These are phyloP conservation scores for Gastrodia elata DNA, from an alignment of 106 monocot species.

Conservation along the genomic window DNA sequence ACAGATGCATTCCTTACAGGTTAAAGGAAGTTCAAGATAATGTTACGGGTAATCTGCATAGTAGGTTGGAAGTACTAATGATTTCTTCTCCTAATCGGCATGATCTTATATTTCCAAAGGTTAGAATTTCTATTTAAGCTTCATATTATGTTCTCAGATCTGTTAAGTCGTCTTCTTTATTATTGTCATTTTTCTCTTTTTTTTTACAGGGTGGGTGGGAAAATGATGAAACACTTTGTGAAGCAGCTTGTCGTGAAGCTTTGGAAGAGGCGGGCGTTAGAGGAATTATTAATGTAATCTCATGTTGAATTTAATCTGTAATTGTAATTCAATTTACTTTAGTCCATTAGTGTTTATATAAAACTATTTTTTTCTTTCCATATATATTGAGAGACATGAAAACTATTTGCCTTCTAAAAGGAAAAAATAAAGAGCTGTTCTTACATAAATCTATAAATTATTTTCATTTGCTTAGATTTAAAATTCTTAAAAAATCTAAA, in stretches of 20 bases:
- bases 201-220: slow-evolving; percentile 17
- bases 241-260: slow-evolving; percentile 17
- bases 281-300: slow-evolving; percentile 12
- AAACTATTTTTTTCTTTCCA: too few relatives aligned
- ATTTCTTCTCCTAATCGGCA: slow-evolving; percentile 14
- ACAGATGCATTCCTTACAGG: slow-evolving; percentile 18
- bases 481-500: too few relatives aligned
- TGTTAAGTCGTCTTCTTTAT: background rate
- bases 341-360: too few relatives aligned
- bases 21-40: background rate
- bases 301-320: background rate
- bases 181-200: background rate
- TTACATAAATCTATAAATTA: background rate
- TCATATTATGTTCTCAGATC: background rate
- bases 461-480: too few relatives aligned
- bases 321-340: too few relatives aligned
- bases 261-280: slow-evolving; percentile 17
- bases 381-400: too few relatives aligned
- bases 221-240: slow-evolving; percentile 12
- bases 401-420: background rate
- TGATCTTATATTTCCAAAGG: slow-evolving; percentile 23
- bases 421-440: background rate
- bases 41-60: background rate
- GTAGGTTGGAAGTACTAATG: slow-evolving; percentile 11
- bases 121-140: background rate